Conservation (phyloP, 1,284 basidiomycete genomes). For the Puccinia coronata region DNA sequence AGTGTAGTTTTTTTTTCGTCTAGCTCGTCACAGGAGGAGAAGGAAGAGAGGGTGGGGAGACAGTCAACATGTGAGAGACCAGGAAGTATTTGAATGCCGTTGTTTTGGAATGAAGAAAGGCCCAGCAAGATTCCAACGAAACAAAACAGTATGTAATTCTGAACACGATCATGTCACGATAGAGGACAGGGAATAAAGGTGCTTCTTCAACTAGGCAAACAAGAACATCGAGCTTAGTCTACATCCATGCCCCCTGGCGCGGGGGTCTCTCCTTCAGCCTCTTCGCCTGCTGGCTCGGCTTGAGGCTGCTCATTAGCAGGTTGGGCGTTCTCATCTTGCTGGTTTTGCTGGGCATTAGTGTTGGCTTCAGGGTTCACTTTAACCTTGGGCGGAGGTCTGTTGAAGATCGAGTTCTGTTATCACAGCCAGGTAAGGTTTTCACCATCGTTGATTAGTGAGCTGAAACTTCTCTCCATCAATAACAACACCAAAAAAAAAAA, state of each 20-base stretch:
- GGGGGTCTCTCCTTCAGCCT: constrained; percentile 4
- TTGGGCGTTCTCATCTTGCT: constrained; percentile 42
- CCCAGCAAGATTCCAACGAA: neutral
- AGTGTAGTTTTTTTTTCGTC: neutral
- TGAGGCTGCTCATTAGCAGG: constrained; percentile 25
- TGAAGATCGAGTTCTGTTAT: constrained; percentile 43
- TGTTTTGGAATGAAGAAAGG: neutral
- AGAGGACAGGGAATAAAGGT: neutral
- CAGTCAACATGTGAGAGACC: neutral
- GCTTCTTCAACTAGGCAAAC: neutral
- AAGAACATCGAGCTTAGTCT: constrained; percentile 19
- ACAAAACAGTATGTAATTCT: neutral
- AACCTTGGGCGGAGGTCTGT: constrained; percentile 40
- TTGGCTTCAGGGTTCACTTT: constrained; percentile 12
- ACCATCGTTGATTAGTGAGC: neutral
- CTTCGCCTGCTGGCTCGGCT: constrained; percentile 30
- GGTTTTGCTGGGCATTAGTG: constrained; percentile 14
- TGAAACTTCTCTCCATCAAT: neutral
- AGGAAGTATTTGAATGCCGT: neutral
- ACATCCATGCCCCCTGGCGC: constrained; percentile 39
- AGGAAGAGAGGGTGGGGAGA: neutral
- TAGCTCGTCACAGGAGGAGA: neutral
- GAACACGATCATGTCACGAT: neutral
- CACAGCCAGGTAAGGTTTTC: neutral
- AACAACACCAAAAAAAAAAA: neutral